Conservation (phyloP, 768 basidiomycete genomes). For the Suillus cothurnatus region DNA sequence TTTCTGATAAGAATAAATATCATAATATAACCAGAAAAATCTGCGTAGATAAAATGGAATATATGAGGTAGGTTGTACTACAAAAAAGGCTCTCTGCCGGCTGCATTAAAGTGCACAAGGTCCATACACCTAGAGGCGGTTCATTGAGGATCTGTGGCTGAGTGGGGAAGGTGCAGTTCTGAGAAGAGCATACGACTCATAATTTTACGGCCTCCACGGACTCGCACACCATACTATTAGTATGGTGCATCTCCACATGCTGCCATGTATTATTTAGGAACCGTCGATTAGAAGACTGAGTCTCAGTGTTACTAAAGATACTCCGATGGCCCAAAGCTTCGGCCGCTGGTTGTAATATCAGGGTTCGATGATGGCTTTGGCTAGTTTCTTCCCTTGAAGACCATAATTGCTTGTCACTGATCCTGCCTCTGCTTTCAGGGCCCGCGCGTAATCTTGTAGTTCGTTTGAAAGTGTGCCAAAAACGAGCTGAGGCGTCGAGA, state of each 20-base stretch:
- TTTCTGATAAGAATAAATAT: too few relatives aligned
- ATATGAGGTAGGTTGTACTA: background rate
- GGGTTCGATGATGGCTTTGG: background rate
- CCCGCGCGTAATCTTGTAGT: slow-evolving; percentile 12
- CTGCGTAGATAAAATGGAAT: too few relatives aligned
- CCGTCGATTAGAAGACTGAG: background rate
- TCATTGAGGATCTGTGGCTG: too few relatives aligned
- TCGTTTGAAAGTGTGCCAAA: slow-evolving; percentile 49
- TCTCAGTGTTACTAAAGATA: background rate
- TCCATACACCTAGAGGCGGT: background rate
- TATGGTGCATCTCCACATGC: background rate
- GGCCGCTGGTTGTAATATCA: background rate
- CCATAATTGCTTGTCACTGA: background rate
- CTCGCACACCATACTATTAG: background rate
- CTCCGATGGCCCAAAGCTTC: background rate
- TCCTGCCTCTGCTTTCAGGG: background rate
- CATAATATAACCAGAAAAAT: too few relatives aligned
- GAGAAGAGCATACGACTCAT: too few relatives aligned
- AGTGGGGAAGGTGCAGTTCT: too few relatives aligned
- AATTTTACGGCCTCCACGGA: background rate
- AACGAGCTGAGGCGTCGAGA: slow-evolving; percentile 47
- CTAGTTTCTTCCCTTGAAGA: background rate
- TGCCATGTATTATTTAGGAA: background rate
- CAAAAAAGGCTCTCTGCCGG: background rate
- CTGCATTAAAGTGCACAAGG: background rate